Evolutionary conservation across 2,329 filamentous ascomycete genomes (phyloP).

Genomic region (Blumeria hordei): DNA sequence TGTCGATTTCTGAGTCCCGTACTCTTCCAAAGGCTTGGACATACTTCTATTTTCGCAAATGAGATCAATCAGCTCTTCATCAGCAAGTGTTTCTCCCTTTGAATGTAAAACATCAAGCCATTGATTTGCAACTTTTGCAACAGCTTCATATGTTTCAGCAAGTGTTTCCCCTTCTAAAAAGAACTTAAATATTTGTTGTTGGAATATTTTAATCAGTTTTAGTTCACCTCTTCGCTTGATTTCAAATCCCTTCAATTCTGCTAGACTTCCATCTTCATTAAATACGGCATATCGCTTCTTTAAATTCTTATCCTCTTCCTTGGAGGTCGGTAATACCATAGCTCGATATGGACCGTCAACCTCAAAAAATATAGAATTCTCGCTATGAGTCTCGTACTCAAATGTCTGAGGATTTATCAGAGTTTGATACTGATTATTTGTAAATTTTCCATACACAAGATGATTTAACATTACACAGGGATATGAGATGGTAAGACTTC

Average conservation of each 20-base stretch:
- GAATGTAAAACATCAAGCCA: conserved; percentile 91
- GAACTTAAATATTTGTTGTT: conserved; percentile 98
- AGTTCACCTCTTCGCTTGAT: conserved; percentile 92
- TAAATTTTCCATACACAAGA: conserved; percentile 80
- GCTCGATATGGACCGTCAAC: conserved; percentile 94
- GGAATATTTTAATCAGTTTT: conserved; percentile 99
- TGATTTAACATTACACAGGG: conserved; percentile 99
- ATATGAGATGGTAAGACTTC: conserved; percentile 91
- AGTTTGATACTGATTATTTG: conserved; percentile 92
- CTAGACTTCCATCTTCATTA: conserved; percentile 88
- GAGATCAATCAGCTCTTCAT: conserved; percentile 96
- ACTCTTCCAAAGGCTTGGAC: conserved; percentile 91
- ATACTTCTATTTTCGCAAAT: conserved; percentile 99
- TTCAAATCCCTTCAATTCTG: conserved; percentile 92
- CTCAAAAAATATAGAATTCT: conserved; percentile 98
- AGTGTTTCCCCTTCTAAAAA: conserved; percentile 81
- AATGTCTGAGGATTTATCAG: conserved; percentile 55
- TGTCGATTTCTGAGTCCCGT: conserved; percentile 84
- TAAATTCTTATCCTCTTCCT: conserved; percentile 97
- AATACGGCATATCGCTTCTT: conserved; percentile 99
- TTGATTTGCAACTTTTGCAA: conserved; percentile 82
- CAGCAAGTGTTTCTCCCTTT: conserved; percentile 69
- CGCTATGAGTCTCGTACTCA: conserved; percentile 89
- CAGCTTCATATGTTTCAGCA: conserved; percentile 68
- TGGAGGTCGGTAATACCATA: conserved; percentile 92